Conservation (phyloP, 768 basidiomycete genomes). For the Suillus sp. region DNA sequence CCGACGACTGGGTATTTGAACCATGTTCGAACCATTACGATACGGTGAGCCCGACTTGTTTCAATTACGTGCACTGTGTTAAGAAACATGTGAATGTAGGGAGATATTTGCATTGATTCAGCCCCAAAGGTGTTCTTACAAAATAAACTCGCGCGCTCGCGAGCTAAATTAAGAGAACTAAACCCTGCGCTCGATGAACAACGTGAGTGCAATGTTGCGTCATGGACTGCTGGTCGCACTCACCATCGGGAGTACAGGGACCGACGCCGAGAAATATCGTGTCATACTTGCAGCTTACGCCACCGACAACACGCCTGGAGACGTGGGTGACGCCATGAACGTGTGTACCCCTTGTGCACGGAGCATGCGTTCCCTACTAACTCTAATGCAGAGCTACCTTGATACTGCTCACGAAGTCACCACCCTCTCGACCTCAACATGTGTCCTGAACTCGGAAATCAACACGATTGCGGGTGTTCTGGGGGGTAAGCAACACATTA, state of each 20-base stretch:
- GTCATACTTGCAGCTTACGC: constrained; percentile 50
- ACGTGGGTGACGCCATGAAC: constrained; percentile 43
- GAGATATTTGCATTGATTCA: constrained; percentile 62
- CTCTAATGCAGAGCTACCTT: constrained; percentile 53
- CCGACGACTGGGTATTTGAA: constrained; percentile 74
- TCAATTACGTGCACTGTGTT: not conserved
- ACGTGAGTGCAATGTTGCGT: constrained; percentile 43
- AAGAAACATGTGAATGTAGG: constrained; percentile 17
- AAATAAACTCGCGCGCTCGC: constrained; percentile 67
- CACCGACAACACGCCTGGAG: constrained; percentile 51
- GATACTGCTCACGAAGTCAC: constrained; percentile 63
- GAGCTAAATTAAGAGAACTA: constrained; percentile 65
- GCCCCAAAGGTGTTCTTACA: constrained; percentile 79
- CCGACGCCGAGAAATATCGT: constrained; percentile 54
- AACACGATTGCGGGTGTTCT: constrained; percentile 60
- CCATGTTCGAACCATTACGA: constrained; percentile 77
- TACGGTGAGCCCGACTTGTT: constrained; percentile 47
- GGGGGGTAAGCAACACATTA: constrained; percentile 50
- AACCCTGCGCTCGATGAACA: constrained; percentile 58
- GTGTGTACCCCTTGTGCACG: constrained; percentile 15
- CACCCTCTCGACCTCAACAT: constrained; percentile 55
- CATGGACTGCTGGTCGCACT: constrained; percentile 17
- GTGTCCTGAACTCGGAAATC: constrained; percentile 64
- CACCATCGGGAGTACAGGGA: constrained; percentile 38
- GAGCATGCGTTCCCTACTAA: constrained; percentile 11